Conservation (phyloP, 1,284 basidiomycete species). For the Athelia psychrophila region DNA sequence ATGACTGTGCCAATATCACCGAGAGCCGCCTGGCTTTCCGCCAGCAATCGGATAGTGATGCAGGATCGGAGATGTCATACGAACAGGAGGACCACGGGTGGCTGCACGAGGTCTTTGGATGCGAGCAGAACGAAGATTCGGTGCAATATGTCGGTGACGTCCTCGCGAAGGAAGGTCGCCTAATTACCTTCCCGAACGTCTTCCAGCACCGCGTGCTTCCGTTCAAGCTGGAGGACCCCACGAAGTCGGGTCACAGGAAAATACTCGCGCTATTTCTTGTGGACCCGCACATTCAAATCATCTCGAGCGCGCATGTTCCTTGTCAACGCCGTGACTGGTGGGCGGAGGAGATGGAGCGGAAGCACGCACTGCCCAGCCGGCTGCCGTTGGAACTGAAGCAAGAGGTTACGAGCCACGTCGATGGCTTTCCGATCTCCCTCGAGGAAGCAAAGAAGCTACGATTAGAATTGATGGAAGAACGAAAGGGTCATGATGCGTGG, state of each 20-base stretch:
- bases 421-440: neutral
- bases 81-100: slow-evolving; percentile 14
- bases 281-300: slow-evolving; percentile 12
- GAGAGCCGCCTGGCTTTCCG: slow-evolving; percentile 16
- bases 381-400: neutral
- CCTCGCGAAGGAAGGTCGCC: slow-evolving; percentile 19
- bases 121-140: slow-evolving; percentile 6
- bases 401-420: neutral
- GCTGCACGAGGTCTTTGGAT: slow-evolving; percentile 7
- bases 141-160: slow-evolving; percentile 22
- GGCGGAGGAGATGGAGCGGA: neutral
- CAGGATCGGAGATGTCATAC: slow-evolving; percentile 1
- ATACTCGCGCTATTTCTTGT: neutral
- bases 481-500: neutral
- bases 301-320: slow-evolving; percentile 38
- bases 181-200: slow-evolving; percentile 31
- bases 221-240: neutral
- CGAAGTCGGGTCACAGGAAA: neutral
- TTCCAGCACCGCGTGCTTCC: slow-evolving; percentile 29
- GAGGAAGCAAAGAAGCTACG: neutral
- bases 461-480: neutral
- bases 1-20: slow-evolving; percentile 15
- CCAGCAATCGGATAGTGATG: slow-evolving; percentile 8
- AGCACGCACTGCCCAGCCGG: neutral
- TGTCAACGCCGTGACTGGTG: slow-evolving; percentile 45